Evolutionary conservation across 2,329 filamentous ascomycete genomes (phyloP).

Genomic region (Drechslerella coelobrocha): DNA sequence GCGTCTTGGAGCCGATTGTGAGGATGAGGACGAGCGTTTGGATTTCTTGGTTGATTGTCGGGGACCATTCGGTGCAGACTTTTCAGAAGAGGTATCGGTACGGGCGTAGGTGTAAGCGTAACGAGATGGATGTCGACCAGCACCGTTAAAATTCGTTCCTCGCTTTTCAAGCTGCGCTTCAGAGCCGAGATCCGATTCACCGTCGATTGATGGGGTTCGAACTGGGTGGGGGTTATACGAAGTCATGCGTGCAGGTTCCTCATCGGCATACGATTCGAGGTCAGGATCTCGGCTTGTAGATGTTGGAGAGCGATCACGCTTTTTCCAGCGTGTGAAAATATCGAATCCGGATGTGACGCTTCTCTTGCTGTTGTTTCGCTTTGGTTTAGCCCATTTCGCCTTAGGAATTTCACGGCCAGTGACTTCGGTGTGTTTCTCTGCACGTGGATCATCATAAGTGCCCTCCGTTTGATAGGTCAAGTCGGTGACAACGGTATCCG

Average conservation of each 20-base stretch:
- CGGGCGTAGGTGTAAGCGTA: constrained; percentile 41
- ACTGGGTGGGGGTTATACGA: constrained; percentile 46
- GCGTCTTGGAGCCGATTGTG: constrained; percentile 32
- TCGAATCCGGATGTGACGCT: constrained; percentile 22
- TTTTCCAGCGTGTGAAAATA: constrained; percentile 40
- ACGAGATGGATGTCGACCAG: constrained; percentile 39
- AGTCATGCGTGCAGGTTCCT: constrained; percentile 47
- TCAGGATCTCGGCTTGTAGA: constrained; percentile 35
- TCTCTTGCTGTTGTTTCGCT: constrained; percentile 44
- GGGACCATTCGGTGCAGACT: constrained; percentile 28
- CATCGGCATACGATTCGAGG: constrained; percentile 48
- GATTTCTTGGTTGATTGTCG: constrained; percentile 47
- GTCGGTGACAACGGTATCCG: constrained; percentile 47
- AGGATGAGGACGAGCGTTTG: constrained; percentile 33
- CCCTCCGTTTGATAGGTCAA: constrained; percentile 45
- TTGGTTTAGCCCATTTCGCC: constrained; percentile 41
- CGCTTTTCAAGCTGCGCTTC: constrained; percentile 27
- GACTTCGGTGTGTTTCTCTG: constrained; percentile 35
- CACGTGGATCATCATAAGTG: constrained; percentile 13
- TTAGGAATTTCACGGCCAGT: constrained; percentile 21
- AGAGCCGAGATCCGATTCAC: constrained; percentile 36
- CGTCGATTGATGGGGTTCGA: constrained; percentile 29
- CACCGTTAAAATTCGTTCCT: constrained; percentile 26
- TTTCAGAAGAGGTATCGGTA: constrained; percentile 31
- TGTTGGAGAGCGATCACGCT: constrained; percentile 32